A percentile compares a stretch with the other conserved stretches of the same genome.
These are phyloP conservation scores for Aspergillus fischeri DNA, from an alignment of 2,329 filamentous ascomycete species.

Conservation along the genomic window DNA sequence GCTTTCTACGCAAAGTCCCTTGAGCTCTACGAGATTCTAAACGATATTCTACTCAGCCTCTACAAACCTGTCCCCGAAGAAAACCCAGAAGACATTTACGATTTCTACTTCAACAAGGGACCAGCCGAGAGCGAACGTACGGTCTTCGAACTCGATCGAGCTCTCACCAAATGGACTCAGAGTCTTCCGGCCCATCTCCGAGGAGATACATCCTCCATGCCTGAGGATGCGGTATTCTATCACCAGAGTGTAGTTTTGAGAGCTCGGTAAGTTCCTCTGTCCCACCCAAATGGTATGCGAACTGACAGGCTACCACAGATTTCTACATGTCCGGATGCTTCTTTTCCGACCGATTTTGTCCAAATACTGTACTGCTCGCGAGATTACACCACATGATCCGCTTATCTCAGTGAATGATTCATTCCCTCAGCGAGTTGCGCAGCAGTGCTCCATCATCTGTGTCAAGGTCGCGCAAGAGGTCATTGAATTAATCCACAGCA, in stretches of 20 bases:
- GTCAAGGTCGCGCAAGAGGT: conserved; percentile 31
- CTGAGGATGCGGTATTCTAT: conserved; percentile 21
- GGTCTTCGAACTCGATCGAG: conserved; percentile 33
- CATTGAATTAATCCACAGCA: conserved; percentile 27
- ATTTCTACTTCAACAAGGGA: conserved; percentile 24
- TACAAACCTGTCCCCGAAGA: conserved; percentile 26
- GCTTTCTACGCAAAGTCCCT: conserved; percentile 30
- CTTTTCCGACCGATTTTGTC: conserved; percentile 31
- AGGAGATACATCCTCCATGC: background rate
- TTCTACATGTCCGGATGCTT: conserved; percentile 32
- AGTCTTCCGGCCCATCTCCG: conserved; percentile 27
- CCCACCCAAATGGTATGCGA: background rate
- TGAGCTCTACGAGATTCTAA: conserved; percentile 34
- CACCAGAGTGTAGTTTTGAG: conserved; percentile 31
- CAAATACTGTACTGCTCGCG: conserved; percentile 27
- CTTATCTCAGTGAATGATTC: conserved; percentile 22
- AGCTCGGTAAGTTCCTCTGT: conserved; percentile 21
- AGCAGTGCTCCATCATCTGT: conserved; percentile 35
- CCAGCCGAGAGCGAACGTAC: conserved; percentile 22
- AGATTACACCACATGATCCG: conserved; percentile 14
- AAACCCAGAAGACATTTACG: conserved; percentile 21
- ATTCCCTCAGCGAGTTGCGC: conserved; percentile 28
- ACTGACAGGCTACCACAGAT: conserved; percentile 13
- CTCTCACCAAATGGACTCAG: conserved; percentile 27
- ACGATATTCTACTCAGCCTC: conserved; percentile 29